A percentile compares a stretch with the other conserved stretches of the same genome.
These are phyloP conservation scores for Isoetes taiwanensis DNA, from an alignment of 75 land plant genomes.

Conservation along the genomic window DNA sequence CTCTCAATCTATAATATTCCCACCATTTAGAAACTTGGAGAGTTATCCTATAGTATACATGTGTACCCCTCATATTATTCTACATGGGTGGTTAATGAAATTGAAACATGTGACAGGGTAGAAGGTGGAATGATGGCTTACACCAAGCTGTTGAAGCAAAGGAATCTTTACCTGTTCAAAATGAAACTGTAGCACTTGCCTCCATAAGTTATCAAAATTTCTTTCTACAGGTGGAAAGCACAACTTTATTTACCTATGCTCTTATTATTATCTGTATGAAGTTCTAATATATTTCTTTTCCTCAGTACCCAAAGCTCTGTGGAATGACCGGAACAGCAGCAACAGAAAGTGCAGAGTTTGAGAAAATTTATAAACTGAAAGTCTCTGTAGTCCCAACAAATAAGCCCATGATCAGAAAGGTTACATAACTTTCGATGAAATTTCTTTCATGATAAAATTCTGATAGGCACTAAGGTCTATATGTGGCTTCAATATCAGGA, in stretches of 20 bases:
- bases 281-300: neutral
- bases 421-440: constrained; percentile 1
- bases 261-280: neutral
- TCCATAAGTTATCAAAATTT: constrained; percentile 99
- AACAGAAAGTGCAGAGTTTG: constrained; percentile 89
- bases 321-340: constrained; percentile 99
- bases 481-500: constrained; percentile 36
- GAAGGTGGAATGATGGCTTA: constrained; percentile 91
- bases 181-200: constrained; percentile 78
- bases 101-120: constrained; percentile 39
- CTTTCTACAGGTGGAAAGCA: constrained; percentile 68
- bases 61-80: too few species aligned
- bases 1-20: neutral
- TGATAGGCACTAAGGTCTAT: neutral
- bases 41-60: too few species aligned
- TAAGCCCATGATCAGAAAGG: constrained; percentile 97
- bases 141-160: constrained; percentile 94
- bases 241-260: neutral
- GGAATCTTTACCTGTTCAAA: constrained; percentile 70
- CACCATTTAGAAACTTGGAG: neutral
- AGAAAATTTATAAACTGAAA: constrained; percentile 85
- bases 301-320: constrained; percentile 96
- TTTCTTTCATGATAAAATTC: neutral
- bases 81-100: too few species aligned
- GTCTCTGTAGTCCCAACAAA: constrained; percentile 94